Evolutionary conservation across 805 yeast genomes (phyloP).

Genomic region (Isabelozyma gotoi): DNA sequence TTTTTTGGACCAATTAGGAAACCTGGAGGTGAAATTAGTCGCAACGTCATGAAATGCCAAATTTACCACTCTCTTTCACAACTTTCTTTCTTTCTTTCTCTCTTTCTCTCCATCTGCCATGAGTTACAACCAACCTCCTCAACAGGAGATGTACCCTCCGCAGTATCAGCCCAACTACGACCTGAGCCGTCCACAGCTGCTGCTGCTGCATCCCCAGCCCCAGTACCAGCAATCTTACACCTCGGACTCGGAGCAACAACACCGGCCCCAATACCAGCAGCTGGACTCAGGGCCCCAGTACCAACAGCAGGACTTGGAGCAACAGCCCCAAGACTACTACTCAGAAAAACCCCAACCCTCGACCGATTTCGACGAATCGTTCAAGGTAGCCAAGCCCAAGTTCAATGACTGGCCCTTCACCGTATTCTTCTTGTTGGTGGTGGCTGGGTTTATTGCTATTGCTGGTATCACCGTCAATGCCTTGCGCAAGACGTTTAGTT

Average conservation of each 20-base stretch:
- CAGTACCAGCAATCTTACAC: too few species aligned
- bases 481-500: slow-evolving; percentile 53
- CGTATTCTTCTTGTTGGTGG: slow-evolving; percentile 43
- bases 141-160: not conserved
- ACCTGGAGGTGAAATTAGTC: not conserved
- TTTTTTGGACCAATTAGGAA: not conserved
- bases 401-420: slow-evolving; percentile 75
- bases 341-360: slow-evolving; percentile 33
- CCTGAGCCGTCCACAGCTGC: too few species aligned
- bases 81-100: not conserved
- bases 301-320: slow-evolving; percentile 24
- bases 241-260: too few species aligned
- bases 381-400: slow-evolving; percentile 60
- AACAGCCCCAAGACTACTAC: slow-evolving; percentile 9
- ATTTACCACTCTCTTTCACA: not conserved
- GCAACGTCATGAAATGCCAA: not conserved
- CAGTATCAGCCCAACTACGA: too few species aligned
- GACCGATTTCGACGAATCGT: slow-evolving; percentile 61
- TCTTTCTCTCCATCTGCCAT: not conserved
- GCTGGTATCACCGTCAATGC: slow-evolving; percentile 69
- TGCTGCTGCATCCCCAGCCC: too few species aligned
- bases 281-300: not conserved
- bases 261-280: not conserved
- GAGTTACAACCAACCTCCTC: not conserved
- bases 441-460: slow-evolving; percentile 67